Conservation (phyloP, 2,329 filamentous ascomycete species). For the Penicillium sp. region DNA sequence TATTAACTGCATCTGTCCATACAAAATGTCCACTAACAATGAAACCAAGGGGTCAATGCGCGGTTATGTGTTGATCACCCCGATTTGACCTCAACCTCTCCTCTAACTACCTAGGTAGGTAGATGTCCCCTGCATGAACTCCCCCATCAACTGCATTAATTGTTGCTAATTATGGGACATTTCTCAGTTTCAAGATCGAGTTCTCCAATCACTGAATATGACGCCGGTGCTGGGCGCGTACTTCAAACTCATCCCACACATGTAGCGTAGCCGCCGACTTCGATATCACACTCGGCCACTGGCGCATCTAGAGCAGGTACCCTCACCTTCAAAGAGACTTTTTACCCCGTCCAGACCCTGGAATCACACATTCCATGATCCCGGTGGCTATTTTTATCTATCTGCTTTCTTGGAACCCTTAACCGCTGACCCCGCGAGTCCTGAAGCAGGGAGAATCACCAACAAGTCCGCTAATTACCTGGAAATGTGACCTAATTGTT, state of each 20-base stretch:
- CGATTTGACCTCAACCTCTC: neutral
- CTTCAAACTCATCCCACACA: slow-evolving; percentile 14
- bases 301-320: slow-evolving; percentile 3
- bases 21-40: neutral
- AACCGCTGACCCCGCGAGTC: slow-evolving; percentile 17
- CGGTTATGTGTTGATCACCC: neutral
- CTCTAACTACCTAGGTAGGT: no score
- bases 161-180: slow-evolving; percentile 21
- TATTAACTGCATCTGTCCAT: neutral
- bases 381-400: slow-evolving; percentile 19
- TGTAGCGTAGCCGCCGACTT: slow-evolving; percentile 21
- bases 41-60: slow-evolving; percentile 5
- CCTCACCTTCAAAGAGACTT: neutral
- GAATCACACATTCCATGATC: slow-evolving; percentile 9
- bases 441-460: slow-evolving; percentile 15
- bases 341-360: neutral
- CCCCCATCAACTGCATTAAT: slow-evolving; percentile 4
- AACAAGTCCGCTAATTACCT: slow-evolving; percentile 19
- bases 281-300: slow-evolving; percentile 13
- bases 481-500: slow-evolving; percentile 22
- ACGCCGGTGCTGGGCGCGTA: slow-evolving; percentile 19
- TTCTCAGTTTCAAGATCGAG: slow-evolving; percentile 3
- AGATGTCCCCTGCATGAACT: neutral
- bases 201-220: slow-evolving; percentile 6
- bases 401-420: slow-evolving; percentile 2